These are phyloP conservation scores for Ogataea saltuana DNA, from an alignment of 805 yeast species.

Conservation along the genomic window DNA sequence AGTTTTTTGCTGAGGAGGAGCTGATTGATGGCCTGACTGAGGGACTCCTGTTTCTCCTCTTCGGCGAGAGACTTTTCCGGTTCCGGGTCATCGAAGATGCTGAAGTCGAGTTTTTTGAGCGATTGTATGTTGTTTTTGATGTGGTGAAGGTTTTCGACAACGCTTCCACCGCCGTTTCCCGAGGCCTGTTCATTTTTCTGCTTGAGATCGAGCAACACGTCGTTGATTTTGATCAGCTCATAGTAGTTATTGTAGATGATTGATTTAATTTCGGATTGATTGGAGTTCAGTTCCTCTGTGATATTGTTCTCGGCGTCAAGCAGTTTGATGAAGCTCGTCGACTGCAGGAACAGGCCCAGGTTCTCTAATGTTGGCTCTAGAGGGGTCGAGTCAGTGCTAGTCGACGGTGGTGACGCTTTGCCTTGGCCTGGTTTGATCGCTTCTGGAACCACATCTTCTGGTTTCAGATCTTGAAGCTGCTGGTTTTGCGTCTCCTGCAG, in stretches of 20 bases:
- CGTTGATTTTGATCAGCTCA: conserved; percentile 67
- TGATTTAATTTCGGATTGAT: conserved; percentile 63
- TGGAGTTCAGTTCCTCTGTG: conserved; percentile 48
- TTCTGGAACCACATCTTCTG: not conserved
- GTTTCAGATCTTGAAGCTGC: conserved; percentile 20
- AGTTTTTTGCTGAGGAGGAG: conserved; percentile 19
- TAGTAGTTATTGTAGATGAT: conserved; percentile 76
- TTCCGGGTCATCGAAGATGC: conserved; percentile 8
- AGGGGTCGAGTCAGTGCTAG: not conserved
- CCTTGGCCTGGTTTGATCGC: not conserved
- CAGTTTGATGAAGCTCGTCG: conserved; percentile 34
- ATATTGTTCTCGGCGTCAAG: conserved; percentile 41
- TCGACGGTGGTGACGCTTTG: not conserved
- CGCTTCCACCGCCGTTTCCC: conserved; percentile 20
- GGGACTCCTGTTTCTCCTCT: conserved; percentile 10
- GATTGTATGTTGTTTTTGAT: conserved; percentile 27
- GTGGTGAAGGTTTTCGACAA: conserved; percentile 26
- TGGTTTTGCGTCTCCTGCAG: conserved; percentile 34
- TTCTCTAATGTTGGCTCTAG: conserved; percentile 26
- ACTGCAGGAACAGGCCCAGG: conserved; percentile 35
- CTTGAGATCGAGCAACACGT: conserved; percentile 46
- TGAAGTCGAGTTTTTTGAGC: conserved; percentile 19
- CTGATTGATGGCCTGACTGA: conserved; percentile 22
- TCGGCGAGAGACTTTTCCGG: conserved; percentile 5
- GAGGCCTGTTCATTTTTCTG: conserved; percentile 24